Evolutionary conservation across 306 rosid genomes (phyloP), one percentile per base, ranked within the genome.

Genomic region (Hylodesmum podocarpum): DNA sequence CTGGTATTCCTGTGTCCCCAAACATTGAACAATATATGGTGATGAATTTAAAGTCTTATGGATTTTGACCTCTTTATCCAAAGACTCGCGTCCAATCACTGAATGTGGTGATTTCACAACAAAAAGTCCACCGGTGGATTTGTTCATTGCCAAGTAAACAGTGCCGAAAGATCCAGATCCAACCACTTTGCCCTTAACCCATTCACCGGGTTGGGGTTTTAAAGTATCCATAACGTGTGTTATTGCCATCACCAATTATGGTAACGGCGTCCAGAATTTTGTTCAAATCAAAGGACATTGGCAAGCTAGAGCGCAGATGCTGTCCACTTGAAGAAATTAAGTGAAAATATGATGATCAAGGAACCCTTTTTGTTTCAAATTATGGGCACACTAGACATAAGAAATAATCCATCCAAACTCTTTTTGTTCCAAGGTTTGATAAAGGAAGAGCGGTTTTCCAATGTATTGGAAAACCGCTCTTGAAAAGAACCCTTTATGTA

Each of bases 91-190:
- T 59, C 85, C 90, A n/a, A 54, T 78, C 27, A 8, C 37, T 4
- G 79, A 55, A 43, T 66, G 58, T 4, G 96, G 68, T 34, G 87
- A 85, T 78, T 88, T 90, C 78, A 82, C 96, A 4, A 75, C 93
- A 46, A 90, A 90, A 43, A 88, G 83, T 19, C 85, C 84, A 25
- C 91, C 91, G 0, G 84, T 83, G 55, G 85, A 69, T 59, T 81
- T 87, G 80, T 75, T 73, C 86, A 88, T 86, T 36, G 93, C 93
- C 80, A 90, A 78, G 79, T 90, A 86, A 14, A 90, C 88, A 63
- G 58, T 81, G n/a, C 93, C 89, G 61, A 83, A 88, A 57, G 89
- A 85, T 27, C 96, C 93, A 22, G 79, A 77, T 44, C 91, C 96
- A 2, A 90, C 82, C 81, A 83, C 8, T 71, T 88, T 85, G 0